phyloP scores from a whole-genome alignment of 148 eudicot species.

The Camellia japonica region DNA sequence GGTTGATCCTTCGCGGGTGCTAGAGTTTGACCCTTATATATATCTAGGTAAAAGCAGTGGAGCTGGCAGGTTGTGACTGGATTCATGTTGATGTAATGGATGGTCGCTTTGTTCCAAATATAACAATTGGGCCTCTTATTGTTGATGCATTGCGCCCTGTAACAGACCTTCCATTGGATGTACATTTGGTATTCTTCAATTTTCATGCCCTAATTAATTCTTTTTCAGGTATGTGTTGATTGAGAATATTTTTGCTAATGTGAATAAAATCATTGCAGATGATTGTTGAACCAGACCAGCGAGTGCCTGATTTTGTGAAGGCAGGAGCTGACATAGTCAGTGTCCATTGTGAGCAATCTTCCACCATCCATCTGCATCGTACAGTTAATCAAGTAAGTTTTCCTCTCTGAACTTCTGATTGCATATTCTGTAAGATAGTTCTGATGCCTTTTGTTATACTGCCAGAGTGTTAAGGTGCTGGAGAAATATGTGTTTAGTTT shows the following conservation, averaged over 20 bases:
- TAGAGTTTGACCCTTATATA: slow-evolving; percentile 10
- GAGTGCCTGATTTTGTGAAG: slow-evolving; percentile 92
- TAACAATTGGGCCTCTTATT: slow-evolving; percentile 93
- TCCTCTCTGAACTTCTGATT: not conserved
- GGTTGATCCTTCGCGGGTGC: slow-evolving; percentile 1
- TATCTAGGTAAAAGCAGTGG: slow-evolving; percentile 88
- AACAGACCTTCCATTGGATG: slow-evolving; percentile 96
- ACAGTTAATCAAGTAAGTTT: slow-evolving; percentile 70
- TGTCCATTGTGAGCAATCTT: slow-evolving; percentile 92
- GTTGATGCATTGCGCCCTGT: slow-evolving; percentile 97
- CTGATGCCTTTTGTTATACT: no score
- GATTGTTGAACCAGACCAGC: slow-evolving; percentile 98
- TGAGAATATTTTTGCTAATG: slow-evolving; percentile 25
- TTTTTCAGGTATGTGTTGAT: slow-evolving; percentile 11
- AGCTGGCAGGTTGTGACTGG: slow-evolving; percentile 99
- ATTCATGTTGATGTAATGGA: slow-evolving; percentile 99
- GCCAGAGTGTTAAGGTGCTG: no score
- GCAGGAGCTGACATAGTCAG: slow-evolving; percentile 99
- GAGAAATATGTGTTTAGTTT: no score
- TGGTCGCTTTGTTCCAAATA: slow-evolving; percentile 97
- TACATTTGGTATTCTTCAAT: slow-evolving; percentile 72
- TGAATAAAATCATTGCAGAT: slow-evolving; percentile 47
- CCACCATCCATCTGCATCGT: slow-evolving; percentile 98
- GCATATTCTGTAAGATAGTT: not conserved
- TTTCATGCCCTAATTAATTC: not conserved